phyloP scores from a whole-genome alignment of 768 basidiomycete genomes.

The Termitomyces bulborhizus region DNA sequence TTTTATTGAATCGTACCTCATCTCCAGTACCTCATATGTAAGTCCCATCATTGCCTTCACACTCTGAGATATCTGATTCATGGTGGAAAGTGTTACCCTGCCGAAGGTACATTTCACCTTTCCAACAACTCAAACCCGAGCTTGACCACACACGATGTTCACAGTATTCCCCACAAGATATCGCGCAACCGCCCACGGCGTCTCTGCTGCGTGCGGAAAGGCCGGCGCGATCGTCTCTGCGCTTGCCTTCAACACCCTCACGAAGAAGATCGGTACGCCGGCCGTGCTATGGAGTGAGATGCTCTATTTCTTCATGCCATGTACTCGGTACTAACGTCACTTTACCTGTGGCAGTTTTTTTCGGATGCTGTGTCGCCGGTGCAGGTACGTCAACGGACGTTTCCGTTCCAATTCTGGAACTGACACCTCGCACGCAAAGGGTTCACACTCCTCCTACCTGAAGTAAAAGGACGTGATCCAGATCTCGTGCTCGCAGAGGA shows the following conservation, averaged over 20 bases:
- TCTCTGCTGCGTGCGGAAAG: slow-evolving; percentile 71
- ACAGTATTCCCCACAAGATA: slow-evolving; percentile 71
- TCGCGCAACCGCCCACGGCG: slow-evolving; percentile 67
- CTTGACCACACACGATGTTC: background rate
- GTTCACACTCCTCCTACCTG: slow-evolving; percentile 31
- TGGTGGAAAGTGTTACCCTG: slow-evolving; percentile 54
- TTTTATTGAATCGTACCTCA: background rate
- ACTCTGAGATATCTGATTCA: background rate
- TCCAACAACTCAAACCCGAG: background rate
- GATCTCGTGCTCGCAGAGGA: slow-evolving; percentile 30
- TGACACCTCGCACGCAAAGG: slow-evolving; percentile 5
- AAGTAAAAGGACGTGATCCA: slow-evolving; percentile 34
- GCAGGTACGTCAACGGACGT: slow-evolving; percentile 23
- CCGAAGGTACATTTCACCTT: slow-evolving; percentile 32
- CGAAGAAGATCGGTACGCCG: slow-evolving; percentile 55
- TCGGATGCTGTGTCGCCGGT: slow-evolving; percentile 56
- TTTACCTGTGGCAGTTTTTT: slow-evolving; percentile 43
- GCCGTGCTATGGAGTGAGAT: slow-evolving; percentile 66
- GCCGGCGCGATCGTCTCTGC: slow-evolving; percentile 73
- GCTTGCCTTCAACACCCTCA: slow-evolving; percentile 64
- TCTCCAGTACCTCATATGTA: slow-evolving; percentile 46
- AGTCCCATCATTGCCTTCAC: background rate
- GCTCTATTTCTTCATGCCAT: too few relatives aligned
- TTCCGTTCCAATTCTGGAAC: background rate
- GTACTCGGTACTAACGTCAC: background rate